Evolutionary conservation across 805 yeast genomes (phyloP).

Genomic region (Kregervanrija pseudodelftensis): DNA sequence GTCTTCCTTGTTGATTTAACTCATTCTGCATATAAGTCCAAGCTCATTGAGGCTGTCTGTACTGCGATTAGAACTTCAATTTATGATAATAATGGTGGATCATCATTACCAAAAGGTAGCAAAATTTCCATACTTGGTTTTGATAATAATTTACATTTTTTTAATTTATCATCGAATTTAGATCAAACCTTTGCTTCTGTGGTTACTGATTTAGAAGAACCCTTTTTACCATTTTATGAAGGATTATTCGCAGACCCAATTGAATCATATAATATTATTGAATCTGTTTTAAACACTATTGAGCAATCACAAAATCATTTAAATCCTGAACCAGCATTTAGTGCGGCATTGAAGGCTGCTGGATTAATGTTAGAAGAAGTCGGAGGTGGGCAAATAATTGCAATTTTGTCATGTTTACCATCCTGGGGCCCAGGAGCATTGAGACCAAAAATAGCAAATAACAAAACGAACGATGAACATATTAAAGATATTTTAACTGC

Average conservation of each 20-base stretch:
- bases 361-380: constrained; percentile 47
- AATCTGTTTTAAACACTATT: constrained; percentile 56
- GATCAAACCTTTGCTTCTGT: constrained; percentile 53
- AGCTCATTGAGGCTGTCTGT: constrained; percentile 26
- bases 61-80: constrained; percentile 39
- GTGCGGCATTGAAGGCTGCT: constrained; percentile 72
- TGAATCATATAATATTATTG: constrained; percentile 57
- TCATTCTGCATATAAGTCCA: constrained; percentile 60
- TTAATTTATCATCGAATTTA: constrained; percentile 51
- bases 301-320: constrained; percentile 39
- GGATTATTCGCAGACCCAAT: constrained; percentile 79
- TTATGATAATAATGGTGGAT: constrained; percentile 35
- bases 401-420: constrained; percentile 64
- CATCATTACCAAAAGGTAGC: constrained; percentile 32
- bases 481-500: constrained; percentile 47
- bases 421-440: constrained; percentile 74
- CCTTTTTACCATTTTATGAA: constrained; percentile 70
- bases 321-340: constrained; percentile 61
- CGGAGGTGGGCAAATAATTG: constrained; percentile 82
- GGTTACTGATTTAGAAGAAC: constrained; percentile 65
- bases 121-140: constrained; percentile 69
- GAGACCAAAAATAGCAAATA: constrained; percentile 31
- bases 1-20: constrained; percentile 62
- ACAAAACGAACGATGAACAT: constrained; percentile 32
- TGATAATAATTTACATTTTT: constrained; percentile 67